Conservation (phyloP, 2,329 filamentous ascomycete species). For the Colletotrichum sansevieriae region DNA sequence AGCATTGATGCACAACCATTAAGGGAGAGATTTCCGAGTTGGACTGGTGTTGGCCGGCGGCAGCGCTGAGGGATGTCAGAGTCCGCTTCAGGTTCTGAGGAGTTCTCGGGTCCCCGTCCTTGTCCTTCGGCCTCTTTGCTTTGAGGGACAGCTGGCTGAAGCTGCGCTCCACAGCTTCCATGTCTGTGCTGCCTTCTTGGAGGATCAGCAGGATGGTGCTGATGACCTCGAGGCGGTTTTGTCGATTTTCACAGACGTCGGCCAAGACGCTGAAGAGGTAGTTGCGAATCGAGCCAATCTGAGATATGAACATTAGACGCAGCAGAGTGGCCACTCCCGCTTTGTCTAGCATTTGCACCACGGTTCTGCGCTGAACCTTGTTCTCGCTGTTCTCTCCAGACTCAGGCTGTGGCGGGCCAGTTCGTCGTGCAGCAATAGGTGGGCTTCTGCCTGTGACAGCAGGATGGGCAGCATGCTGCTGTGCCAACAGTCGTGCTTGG, state of each 20-base stretch:
- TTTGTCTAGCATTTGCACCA: slow-evolving; percentile 98
- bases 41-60: slow-evolving; percentile 62
- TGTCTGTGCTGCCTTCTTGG: slow-evolving; percentile 94
- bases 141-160: slow-evolving; percentile 93
- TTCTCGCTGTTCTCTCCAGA: slow-evolving; percentile 61
- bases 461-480: slow-evolving; percentile 49
- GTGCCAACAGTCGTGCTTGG: slow-evolving; percentile 73
- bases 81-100: slow-evolving; percentile 84
- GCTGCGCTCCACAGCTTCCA: slow-evolving; percentile 93
- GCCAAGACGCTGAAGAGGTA: slow-evolving; percentile 89
- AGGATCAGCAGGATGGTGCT: slow-evolving; percentile 93
- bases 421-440: slow-evolving; percentile 44
- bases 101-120: slow-evolving; percentile 75
- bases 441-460: slow-evolving; percentile 49
- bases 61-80: slow-evolving; percentile 67
- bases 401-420: slow-evolving; percentile 38
- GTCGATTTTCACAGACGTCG: slow-evolving; percentile 95
- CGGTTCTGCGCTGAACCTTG: slow-evolving; percentile 81
- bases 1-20: slow-evolving; percentile 94
- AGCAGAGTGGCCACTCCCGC: slow-evolving; percentile 94
- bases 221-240: slow-evolving; percentile 93
- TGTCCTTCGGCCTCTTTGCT: slow-evolving; percentile 82
- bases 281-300: slow-evolving; percentile 86
- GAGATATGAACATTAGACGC: slow-evolving; percentile 97
- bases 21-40: slow-evolving; percentile 93